Percentiles rank a stretch among this genome's conserved stretches.
Conservation (phyloP, 1,284 basidiomycete genomes). For the Cutaneotrichosporon sp. region DNA sequence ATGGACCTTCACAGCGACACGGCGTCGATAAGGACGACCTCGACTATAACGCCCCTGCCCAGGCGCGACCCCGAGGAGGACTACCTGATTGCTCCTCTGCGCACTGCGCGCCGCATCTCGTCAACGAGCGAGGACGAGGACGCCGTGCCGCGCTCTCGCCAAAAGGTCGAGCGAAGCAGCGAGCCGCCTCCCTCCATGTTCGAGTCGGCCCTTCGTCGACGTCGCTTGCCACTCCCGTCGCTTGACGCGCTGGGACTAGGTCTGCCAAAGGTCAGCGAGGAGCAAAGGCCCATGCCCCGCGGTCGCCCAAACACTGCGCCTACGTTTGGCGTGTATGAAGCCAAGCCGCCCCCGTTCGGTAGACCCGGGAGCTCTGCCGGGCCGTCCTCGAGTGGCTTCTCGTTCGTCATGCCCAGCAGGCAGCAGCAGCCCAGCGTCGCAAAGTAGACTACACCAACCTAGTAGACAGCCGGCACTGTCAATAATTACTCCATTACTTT, state of each 20-base stretch:
- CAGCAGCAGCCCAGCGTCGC: no score
- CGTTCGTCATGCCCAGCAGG: background rate
- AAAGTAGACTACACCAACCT: no score
- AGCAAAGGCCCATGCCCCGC: constrained; percentile 14
- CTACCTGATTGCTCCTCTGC: no score
- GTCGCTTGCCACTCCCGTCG: constrained; percentile 23
- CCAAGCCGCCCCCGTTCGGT: background rate
- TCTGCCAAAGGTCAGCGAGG: constrained; percentile 22
- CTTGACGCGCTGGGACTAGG: constrained; percentile 36
- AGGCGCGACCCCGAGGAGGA: no score
- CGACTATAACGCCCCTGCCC: no score
- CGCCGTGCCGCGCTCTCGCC: background rate
- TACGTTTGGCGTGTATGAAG: constrained; percentile 5
- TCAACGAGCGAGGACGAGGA: constrained; percentile 1
- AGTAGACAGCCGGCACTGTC: no score
- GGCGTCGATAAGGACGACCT: no score
- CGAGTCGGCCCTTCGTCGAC: background rate
- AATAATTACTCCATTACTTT: no score
- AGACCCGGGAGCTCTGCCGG: background rate
- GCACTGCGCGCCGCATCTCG: background rate
- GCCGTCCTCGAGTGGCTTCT: background rate
- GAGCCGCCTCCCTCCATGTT: background rate
- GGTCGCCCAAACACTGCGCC: constrained; percentile 28
- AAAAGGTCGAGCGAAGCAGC: background rate
- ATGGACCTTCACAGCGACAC: no score